These are phyloP conservation scores for Solanum verrucosum DNA, from an alignment of 257 asterid genomes.

Conservation along the genomic window DNA sequence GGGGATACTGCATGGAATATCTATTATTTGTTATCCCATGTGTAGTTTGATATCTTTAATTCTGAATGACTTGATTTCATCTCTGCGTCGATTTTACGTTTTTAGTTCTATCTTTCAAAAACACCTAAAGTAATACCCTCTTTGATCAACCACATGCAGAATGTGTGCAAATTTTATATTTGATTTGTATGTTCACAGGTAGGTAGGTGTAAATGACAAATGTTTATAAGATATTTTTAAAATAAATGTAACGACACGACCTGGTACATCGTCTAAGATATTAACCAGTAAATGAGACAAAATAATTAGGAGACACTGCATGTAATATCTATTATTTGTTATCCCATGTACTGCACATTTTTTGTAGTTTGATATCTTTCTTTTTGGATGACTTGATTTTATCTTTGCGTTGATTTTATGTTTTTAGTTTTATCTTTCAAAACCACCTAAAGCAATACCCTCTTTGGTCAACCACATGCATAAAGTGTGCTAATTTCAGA, in stretches of 20 bases:
- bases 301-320: no score
- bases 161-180: neutral
- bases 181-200: neutral
- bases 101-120: neutral
- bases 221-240: accelerated
- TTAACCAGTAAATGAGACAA: no score
- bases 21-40: no score
- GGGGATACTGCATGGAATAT: no score
- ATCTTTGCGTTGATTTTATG: neutral
- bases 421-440: neutral
- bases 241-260: no score
- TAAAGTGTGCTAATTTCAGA: neutral
- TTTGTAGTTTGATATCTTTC: no score
- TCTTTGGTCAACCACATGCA: neutral
- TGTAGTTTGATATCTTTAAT: no score
- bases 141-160: neutral
- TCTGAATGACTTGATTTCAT: neutral
- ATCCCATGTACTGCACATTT: no score
- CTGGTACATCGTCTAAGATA: no score
- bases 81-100: neutral
- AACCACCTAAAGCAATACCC: neutral
- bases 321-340: no score
- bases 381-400: neutral
- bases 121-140: neutral
- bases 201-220: neutral